Percentiles rank a stretch among this genome's conserved stretches.
These are phyloP conservation scores for Aspergillus arachidicola DNA, from an alignment of 2,329 filamentous ascomycete species.

Conservation along the genomic window DNA sequence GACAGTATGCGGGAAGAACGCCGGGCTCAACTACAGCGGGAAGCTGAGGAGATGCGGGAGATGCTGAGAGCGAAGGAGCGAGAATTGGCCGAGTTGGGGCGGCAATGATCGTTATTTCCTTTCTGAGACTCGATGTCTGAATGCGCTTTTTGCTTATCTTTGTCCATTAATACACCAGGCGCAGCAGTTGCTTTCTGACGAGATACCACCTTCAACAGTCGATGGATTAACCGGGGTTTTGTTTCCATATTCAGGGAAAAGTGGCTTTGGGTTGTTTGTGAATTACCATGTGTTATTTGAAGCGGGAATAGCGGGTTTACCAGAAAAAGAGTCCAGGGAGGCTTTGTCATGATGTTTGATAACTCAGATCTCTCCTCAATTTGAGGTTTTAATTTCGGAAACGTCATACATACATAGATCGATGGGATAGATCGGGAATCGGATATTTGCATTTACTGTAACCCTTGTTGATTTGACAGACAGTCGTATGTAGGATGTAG, in stretches of 20 bases:
- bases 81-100: constrained; percentile 62
- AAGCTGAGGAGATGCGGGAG: constrained; percentile 76
- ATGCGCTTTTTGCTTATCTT: constrained; percentile 11
- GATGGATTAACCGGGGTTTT: constrained; percentile 19
- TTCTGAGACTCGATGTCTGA: constrained; percentile 11
- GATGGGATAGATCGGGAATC: not conserved
- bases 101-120: constrained; percentile 20
- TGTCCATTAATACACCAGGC: constrained; percentile 20
- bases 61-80: constrained; percentile 73
- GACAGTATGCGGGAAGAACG: constrained; percentile 62
- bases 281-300: constrained; percentile 15
- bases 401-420: not conserved
- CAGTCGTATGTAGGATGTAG: not conserved
- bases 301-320: constrained; percentile 24
- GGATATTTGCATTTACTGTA: not conserved
- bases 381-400: constrained; percentile 1
- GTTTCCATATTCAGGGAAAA: constrained; percentile 14
- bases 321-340: constrained; percentile 10
- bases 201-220: constrained; percentile 23
- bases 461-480: not conserved
- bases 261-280: constrained; percentile 7
- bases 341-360: constrained; percentile 1
- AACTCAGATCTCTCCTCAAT: constrained; percentile 2
- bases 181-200: constrained; percentile 19
- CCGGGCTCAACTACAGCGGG: constrained; percentile 67